Evolutionary conservation across 2,329 filamentous ascomycete species (phyloP), one percentile per base, ranked within the genome.

Genomic region (Hymenoscyphus scutula): DNA sequence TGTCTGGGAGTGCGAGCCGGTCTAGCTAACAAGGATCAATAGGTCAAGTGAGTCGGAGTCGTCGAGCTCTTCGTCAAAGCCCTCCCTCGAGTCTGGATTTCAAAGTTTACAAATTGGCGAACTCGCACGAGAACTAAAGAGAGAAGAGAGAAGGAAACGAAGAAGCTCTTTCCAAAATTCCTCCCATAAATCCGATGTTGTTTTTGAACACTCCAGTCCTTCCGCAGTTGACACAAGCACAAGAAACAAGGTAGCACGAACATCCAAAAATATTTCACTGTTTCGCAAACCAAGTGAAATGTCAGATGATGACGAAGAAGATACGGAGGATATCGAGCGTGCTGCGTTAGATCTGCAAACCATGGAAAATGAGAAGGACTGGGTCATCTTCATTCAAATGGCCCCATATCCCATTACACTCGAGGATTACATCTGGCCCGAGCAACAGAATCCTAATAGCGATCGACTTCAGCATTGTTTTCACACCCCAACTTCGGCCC

Each of bases 391-490:
- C 72, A 59, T 77, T 70, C 30, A 76, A 69, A 89, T 89, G 85
- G 84, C 83, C 4, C 77, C 87, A 2, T 84, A 88, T 71, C 85
- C 86, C 0, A 78, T 87, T 59, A 88, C 84, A 1, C 77, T 90
- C 11, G 80, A 82, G 8, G 81, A 83, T 1, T 89, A 85, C 68
- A 72, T 89, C 5, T 81, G 77, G 54, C 74, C 78, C 15, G 71
- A 76, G 51, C 63, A 72, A 10, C 62, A 64, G 60, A 29, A 41
- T 17, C 17, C 29, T 58, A 58, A 27, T n/a, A 60, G 59, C 19
- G 72, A 1, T 68, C 68, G 34, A 61, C 71, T 56, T 5, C 77
- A 77, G 5, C 87, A 89, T 73, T 89, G 87, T 70, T 89, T 86
- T 71, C 87, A 89, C 68, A 69, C 84, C 1, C 71, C 81, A 34